Conservation (phyloP, 1,284 basidiomycete genomes). For the Coriolopsis trogii region DNA sequence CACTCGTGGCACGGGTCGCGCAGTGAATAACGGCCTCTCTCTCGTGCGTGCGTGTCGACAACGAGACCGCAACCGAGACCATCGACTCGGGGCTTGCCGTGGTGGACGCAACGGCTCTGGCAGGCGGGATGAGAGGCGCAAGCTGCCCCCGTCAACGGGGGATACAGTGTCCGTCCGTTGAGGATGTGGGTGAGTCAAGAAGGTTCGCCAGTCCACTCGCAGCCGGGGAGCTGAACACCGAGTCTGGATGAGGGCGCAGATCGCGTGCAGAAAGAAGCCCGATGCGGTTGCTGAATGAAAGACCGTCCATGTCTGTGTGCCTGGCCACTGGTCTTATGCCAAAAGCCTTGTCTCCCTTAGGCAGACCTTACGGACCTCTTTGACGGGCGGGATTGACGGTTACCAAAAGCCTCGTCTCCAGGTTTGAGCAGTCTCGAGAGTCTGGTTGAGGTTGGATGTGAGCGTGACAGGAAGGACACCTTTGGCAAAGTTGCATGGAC, state of each 20-base stretch:
- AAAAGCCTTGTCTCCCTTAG: no score
- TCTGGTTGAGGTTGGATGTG: conserved; percentile 66
- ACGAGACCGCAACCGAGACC: conserved; percentile 35
- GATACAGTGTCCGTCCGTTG: conserved; percentile 63
- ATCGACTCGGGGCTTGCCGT: conserved; percentile 16
- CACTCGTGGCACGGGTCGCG: conserved; percentile 50
- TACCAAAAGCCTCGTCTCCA: conserved; percentile 24
- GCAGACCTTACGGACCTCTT: no score
- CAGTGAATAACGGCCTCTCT: conserved; percentile 51
- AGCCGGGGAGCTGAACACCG: conserved; percentile 38
- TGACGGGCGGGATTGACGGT: no score
- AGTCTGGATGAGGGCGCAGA: conserved; percentile 45
- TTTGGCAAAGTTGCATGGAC: conserved; percentile 44
- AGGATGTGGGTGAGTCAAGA: conserved; percentile 59
- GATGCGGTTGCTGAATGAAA: conserved; percentile 16
- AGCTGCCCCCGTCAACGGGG: conserved; percentile 70
- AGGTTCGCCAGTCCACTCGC: conserved; percentile 42
- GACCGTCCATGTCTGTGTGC: conserved; percentile 20
- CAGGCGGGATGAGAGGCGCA: no score
- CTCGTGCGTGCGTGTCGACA: conserved; percentile 38
- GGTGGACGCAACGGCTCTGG: no score
- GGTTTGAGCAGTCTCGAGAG: conserved; percentile 46
- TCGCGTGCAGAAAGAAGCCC: conserved; percentile 14
- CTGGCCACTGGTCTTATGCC: conserved; percentile 12
- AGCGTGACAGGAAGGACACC: conserved; percentile 64